Evolutionary conservation across 805 yeast genomes (phyloP).

Genomic region (Saccharomycopsis sp.): DNA sequence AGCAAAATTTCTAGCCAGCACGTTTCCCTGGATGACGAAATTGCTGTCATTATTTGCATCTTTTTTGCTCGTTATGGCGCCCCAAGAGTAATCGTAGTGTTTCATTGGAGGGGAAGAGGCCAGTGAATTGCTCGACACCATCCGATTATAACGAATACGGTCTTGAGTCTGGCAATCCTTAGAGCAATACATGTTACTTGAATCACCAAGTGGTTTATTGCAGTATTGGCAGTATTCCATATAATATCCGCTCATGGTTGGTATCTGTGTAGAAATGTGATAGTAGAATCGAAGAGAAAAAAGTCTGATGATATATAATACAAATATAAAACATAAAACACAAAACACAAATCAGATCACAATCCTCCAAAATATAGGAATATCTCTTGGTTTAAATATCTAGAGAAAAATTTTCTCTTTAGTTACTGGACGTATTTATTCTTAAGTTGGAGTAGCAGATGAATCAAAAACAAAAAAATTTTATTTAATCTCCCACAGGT

Average conservation of each 20-base stretch:
- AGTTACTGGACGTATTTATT: background rate
- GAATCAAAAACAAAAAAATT: background rate
- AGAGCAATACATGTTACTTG: slow-evolving; percentile 1
- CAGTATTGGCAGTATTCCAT: slow-evolving; percentile 1
- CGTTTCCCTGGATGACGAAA: background rate
- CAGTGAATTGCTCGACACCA: background rate
- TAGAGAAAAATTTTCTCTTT: background rate
- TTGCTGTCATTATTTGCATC: background rate
- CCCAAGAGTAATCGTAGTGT: slow-evolving; percentile 1
- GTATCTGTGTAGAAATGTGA: background rate
- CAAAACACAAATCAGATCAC: background rate
- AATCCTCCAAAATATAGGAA: background rate
- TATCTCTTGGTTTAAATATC: background rate
- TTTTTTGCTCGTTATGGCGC: background rate
- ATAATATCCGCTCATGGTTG: background rate
- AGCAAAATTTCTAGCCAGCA: slow-evolving; percentile 1
- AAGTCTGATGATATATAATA: background rate
- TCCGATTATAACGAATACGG: background rate
- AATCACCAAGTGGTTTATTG: background rate
- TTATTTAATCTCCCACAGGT: background rate
- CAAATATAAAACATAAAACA: background rate
- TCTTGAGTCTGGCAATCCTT: background rate
- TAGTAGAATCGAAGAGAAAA: background rate
- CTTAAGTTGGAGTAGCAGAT: background rate
- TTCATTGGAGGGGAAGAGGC: background rate